Conservation (phyloP, 1,139 yeast species). For the Blastobotrys raffinosifermentans region DNA sequence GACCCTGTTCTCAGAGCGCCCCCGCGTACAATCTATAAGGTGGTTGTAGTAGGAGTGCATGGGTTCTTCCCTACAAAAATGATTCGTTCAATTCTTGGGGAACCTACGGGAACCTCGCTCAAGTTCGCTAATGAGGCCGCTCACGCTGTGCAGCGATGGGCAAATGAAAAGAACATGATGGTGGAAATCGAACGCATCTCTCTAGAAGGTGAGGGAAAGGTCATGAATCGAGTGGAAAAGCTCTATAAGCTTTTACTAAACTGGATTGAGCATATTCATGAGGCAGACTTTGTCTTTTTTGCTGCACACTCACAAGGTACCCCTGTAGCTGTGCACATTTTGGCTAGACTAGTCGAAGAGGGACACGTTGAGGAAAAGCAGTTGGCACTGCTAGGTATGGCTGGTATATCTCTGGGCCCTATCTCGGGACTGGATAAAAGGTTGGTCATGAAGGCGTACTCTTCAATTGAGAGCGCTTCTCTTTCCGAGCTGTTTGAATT, state of each 20-base stretch:
- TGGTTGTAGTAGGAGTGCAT: conserved; percentile 85
- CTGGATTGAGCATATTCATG: conserved; percentile 63
- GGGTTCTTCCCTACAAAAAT: conserved; percentile 90
- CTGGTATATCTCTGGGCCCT: conserved; percentile 92
- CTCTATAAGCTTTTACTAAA: conserved; percentile 66
- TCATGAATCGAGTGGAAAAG: conserved; percentile 76
- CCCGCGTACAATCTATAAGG: conserved; percentile 36
- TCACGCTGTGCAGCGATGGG: conserved; percentile 66
- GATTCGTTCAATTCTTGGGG: conserved; percentile 80
- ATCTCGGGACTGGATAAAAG: conserved; percentile 84
- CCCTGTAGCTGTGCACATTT: conserved; percentile 76
- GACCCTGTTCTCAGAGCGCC: conserved; percentile 19
- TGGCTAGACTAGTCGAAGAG: conserved; percentile 64
- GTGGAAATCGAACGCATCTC: conserved; percentile 84
- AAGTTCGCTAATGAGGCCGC: conserved; percentile 87
- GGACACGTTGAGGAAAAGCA: conserved; percentile 49
- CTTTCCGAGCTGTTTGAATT: conserved; percentile 80
- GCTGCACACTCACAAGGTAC: conserved; percentile 97
- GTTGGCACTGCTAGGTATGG: conserved; percentile 84
- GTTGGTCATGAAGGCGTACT: conserved; percentile 77
- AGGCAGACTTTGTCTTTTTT: conserved; percentile 78
- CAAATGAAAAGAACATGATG: conserved; percentile 48
- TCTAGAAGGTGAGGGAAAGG: conserved; percentile 86
- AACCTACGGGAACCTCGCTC: conserved; percentile 88
- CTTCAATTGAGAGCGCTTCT: conserved; percentile 85